These are phyloP conservation scores for Ceratocystis ficicola DNA, from an alignment of 2,329 filamentous ascomycete genomes.

Conservation along the genomic window DNA sequence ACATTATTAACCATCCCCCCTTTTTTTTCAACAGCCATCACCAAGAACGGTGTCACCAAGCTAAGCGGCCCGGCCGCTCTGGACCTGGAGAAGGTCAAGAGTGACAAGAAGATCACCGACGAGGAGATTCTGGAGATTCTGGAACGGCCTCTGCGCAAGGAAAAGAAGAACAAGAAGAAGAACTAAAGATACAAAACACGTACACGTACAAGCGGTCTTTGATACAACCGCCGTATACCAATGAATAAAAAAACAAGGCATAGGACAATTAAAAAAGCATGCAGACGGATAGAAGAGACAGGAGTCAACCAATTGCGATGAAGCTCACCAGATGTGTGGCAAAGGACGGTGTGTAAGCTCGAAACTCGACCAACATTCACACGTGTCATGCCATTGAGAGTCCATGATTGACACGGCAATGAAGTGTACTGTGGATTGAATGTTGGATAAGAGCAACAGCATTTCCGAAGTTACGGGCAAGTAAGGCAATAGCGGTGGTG, in stretches of 20 bases:
- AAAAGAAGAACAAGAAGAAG: slow-evolving; percentile 82
- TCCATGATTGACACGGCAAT: too few species aligned
- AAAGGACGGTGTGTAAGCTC: background rate
- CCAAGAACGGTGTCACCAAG: slow-evolving; percentile 90
- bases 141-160: slow-evolving; percentile 81
- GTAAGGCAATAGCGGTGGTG: too few species aligned
- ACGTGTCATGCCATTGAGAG: too few species aligned
- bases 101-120: slow-evolving; percentile 95
- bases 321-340: background rate
- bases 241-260: slow-evolving; percentile 19
- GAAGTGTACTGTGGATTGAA: too few species aligned
- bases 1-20: slow-evolving; percentile 16
- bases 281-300: background rate
- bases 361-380: too few species aligned
- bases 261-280: background rate
- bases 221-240: slow-evolving; percentile 4
- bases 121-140: slow-evolving; percentile 92
- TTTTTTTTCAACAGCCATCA: slow-evolving; percentile 54
- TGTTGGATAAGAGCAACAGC: too few species aligned
- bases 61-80: slow-evolving; percentile 63
- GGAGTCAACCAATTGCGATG: background rate
- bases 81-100: slow-evolving; percentile 73
- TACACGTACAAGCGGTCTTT: background rate
- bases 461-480: too few species aligned
- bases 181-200: slow-evolving; percentile 27